A percentile compares a stretch with the other conserved stretches of the same genome.
Conservation (phyloP, 768 basidiomycete genomes). For the Heimioporus sp. region DNA sequence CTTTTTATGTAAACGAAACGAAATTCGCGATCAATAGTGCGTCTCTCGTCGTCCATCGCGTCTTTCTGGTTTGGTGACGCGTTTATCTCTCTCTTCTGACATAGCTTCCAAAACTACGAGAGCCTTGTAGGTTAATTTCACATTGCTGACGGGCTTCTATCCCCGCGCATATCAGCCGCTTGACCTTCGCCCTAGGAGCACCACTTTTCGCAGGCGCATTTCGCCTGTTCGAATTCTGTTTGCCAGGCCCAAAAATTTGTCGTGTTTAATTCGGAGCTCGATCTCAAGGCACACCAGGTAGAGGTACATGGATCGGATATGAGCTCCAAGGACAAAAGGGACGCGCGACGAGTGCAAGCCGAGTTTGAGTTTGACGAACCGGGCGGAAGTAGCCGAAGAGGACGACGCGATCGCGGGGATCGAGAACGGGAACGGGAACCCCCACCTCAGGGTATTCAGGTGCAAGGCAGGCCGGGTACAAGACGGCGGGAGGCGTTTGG, state of each 20-base stretch:
- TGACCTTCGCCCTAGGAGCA: conserved; percentile 47
- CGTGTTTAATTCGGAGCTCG: conserved; percentile 84
- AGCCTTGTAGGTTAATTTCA: conserved; percentile 52
- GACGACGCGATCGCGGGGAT: conserved; percentile 44
- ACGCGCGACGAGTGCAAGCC: conserved; percentile 63
- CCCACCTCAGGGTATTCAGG: conserved; percentile 21
- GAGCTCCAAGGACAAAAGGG: conserved; percentile 66
- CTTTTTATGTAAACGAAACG: conserved; percentile 87
- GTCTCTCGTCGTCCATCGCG: conserved; percentile 28
- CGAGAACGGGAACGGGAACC: conserved; percentile 50
- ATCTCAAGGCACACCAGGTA: conserved; percentile 90
- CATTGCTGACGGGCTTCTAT: too few relatives aligned
- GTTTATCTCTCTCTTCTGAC: background rate
- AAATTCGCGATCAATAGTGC: conserved; percentile 81
- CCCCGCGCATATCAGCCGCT: background rate
- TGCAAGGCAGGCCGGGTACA: conserved; percentile 28
- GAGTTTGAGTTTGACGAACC: conserved; percentile 68
- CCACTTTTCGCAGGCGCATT: conserved; percentile 75
- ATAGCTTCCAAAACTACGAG: conserved; percentile 78
- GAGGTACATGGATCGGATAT: conserved; percentile 77
- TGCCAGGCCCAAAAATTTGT: conserved; percentile 92
- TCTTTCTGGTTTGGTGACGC: background rate
- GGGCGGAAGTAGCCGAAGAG: conserved; percentile 42
- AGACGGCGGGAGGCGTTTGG: conserved; percentile 66
- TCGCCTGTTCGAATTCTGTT: conserved; percentile 66